These are phyloP conservation scores for Micromonas pusilla DNA, from an alignment of 139 green algal genomes.

Conservation along the genomic window DNA sequence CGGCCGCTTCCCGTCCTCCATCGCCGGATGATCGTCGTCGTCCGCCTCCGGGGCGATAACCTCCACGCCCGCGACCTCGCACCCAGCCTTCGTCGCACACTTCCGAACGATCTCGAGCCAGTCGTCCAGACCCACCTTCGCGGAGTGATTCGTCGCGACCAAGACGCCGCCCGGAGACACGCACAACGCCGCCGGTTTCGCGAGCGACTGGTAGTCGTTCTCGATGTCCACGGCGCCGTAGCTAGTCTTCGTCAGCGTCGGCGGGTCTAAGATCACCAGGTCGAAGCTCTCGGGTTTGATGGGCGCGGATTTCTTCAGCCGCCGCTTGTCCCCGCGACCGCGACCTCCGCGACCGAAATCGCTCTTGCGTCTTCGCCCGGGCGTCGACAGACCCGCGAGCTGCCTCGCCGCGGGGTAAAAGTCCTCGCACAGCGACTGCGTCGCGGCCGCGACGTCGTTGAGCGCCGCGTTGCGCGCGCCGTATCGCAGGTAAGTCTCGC, in stretches of 20 bases:
- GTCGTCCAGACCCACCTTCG: slow-evolving; percentile 16
- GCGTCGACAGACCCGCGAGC: slow-evolving; percentile 10
- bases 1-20: neutral
- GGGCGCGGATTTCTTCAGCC: too few species aligned
- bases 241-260: slow-evolving; percentile 21
- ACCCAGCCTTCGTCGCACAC: slow-evolving; percentile 8
- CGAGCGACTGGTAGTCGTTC: slow-evolving; percentile 29
- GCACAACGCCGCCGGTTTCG: slow-evolving; percentile 17
- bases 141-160: slow-evolving; percentile 28
- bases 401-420: slow-evolving; percentile 23
- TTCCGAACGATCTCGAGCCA: slow-evolving; percentile 13
- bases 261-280: slow-evolving; percentile 25
- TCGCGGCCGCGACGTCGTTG: slow-evolving; percentile 1
- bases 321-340: neutral
- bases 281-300: slow-evolving; percentile 15
- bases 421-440: neutral
- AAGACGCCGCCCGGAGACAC: neutral
- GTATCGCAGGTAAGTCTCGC: slow-evolving; percentile 4
- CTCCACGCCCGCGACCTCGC: neutral
- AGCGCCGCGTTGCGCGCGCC: slow-evolving; percentile 10
- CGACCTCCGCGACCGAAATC: neutral
- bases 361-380: neutral
- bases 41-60: neutral
- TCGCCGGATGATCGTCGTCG: neutral
- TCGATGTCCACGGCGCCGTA: slow-evolving; percentile 29